Evolutionary conservation across 768 basidiomycete genomes (phyloP).

Genomic region (Phlebiopsis gigantea): DNA sequence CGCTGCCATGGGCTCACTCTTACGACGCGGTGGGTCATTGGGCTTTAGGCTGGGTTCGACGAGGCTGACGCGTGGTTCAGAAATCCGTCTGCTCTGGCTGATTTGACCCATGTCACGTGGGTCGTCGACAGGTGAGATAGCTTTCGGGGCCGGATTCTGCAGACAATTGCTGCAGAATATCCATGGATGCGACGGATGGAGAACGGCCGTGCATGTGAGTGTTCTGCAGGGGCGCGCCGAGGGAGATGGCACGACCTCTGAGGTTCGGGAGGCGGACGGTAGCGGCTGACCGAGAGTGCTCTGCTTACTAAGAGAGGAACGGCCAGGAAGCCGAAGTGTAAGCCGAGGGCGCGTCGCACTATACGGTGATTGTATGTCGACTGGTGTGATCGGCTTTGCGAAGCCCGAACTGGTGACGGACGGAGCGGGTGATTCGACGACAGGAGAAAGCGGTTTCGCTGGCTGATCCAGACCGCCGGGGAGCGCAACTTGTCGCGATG

Average conservation of each 20-base stretch:
- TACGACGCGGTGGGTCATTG: neutral
- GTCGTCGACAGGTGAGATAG: neutral
- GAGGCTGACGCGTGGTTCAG: neutral
- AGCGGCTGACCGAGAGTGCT: neutral
- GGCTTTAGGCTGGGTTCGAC: neutral
- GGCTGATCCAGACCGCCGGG: neutral
- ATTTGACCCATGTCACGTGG: neutral
- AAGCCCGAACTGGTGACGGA: neutral
- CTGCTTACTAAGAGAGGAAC: neutral
- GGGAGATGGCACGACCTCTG: neutral
- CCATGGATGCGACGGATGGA: neutral
- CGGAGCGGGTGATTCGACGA: neutral
- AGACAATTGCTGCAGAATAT: conserved; percentile 3
- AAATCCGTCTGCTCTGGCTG: neutral
- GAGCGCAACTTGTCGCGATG: neutral
- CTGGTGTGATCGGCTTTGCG: neutral
- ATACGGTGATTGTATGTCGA: neutral
- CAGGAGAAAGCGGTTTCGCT: neutral
- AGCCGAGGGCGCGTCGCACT: neutral
- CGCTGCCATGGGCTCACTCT: neutral
- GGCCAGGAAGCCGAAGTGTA: neutral
- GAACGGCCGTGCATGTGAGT: neutral
- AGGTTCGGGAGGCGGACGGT: neutral
- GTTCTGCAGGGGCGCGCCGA: neutral
- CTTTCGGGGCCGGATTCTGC: neutral